Evolutionary conservation across 352 stramenopile genomes (phyloP).

Genomic region (Pythium brachiatum): DNA sequence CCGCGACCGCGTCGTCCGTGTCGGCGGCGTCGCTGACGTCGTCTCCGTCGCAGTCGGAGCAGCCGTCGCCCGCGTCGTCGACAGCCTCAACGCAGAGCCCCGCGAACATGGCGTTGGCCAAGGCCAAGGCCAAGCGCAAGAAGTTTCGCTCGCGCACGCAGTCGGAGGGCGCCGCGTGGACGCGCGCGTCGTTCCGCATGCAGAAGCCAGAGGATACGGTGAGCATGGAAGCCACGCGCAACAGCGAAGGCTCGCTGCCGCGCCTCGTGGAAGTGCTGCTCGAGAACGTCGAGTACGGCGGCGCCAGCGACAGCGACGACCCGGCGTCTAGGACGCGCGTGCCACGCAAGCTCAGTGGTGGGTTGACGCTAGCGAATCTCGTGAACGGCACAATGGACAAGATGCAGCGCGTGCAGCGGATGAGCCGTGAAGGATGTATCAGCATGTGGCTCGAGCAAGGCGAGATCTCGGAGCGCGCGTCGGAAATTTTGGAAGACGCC

Average conservation of each 20-base stretch:
- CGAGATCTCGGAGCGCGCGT: slow-evolving; percentile 76
- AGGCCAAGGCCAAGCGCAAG: slow-evolving; percentile 31
- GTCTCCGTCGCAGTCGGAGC: slow-evolving; percentile 17
- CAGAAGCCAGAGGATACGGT: slow-evolving; percentile 12
- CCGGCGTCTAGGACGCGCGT: slow-evolving; percentile 17
- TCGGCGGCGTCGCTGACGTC: slow-evolving; percentile 11
- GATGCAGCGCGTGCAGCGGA: slow-evolving; percentile 27
- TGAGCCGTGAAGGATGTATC: slow-evolving; percentile 67
- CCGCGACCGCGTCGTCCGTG: slow-evolving; percentile 16
- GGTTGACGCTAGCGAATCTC: slow-evolving; percentile 4
- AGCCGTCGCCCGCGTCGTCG: slow-evolving; percentile 6
- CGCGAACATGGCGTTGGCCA: background rate
- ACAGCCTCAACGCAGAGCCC: slow-evolving; percentile 14
- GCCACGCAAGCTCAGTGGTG: slow-evolving; percentile 14
- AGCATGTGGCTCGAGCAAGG: slow-evolving; percentile 82
- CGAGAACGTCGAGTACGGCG: slow-evolving; percentile 43
- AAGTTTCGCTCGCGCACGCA: slow-evolving; percentile 75
- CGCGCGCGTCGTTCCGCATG: slow-evolving; percentile 68
- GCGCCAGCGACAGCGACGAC: slow-evolving; percentile 21
- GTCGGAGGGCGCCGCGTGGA: slow-evolving; percentile 73
- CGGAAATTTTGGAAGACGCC: slow-evolving; percentile 81
- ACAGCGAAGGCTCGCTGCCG: slow-evolving; percentile 51
- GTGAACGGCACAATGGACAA: slow-evolving; percentile 9
- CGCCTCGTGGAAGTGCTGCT: slow-evolving; percentile 47
- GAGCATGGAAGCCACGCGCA: slow-evolving; percentile 23